Evolutionary conservation across 2,329 filamentous ascomycete species (phyloP).

Genomic region (Trichoderma atrobrunneum): DNA sequence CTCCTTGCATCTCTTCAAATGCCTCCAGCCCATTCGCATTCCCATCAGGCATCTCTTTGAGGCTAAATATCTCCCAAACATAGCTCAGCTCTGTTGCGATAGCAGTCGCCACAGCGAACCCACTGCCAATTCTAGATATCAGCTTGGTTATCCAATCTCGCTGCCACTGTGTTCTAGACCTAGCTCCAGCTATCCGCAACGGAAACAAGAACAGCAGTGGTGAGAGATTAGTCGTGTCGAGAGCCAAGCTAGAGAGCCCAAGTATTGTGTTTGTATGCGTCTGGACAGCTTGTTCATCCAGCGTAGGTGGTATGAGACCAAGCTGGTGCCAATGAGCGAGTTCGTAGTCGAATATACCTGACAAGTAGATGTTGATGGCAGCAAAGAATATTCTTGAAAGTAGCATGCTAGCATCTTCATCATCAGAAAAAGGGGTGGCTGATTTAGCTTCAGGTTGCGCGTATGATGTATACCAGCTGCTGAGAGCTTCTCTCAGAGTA

Average conservation of each 20-base stretch:
- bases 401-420: constrained; percentile 20
- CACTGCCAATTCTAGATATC: constrained; percentile 23
- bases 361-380: constrained; percentile 38
- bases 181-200: constrained; percentile 34
- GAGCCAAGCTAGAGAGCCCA: constrained; percentile 11
- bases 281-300: constrained; percentile 25
- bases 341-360: constrained; percentile 38
- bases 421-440: neutral
- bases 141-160: constrained; percentile 23
- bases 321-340: constrained; percentile 29
- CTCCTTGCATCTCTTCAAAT: neutral
- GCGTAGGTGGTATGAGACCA: constrained; percentile 24
- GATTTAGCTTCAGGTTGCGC: neutral
- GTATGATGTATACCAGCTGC: constrained; percentile 21
- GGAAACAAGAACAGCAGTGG: constrained; percentile 36
- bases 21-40: neutral
- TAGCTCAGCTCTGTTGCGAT: constrained; percentile 25
- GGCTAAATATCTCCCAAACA: constrained; percentile 24
- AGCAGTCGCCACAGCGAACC: constrained; percentile 29
- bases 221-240: constrained; percentile 28
- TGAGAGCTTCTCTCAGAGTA: constrained; percentile 15
- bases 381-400: constrained; percentile 30
- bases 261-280: constrained; percentile 29
- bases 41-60: neutral
- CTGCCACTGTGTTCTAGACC: constrained; percentile 27